Conservation (phyloP, 129 eudicot species). For the Mikania micrantha region DNA sequence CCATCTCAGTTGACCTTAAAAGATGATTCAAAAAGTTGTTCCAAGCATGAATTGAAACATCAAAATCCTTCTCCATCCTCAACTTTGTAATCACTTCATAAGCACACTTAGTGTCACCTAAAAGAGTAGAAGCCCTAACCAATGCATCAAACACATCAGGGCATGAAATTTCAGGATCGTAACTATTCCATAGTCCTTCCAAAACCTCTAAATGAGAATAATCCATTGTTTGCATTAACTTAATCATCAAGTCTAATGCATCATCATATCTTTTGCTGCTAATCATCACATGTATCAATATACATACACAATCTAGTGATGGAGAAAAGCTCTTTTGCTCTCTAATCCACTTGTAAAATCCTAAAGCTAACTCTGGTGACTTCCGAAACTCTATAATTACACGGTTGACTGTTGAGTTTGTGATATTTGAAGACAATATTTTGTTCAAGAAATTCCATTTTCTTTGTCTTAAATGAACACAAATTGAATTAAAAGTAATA, state of each 20-base stretch:
- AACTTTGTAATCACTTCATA: slow-evolving; percentile 46
- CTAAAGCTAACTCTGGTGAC: slow-evolving; percentile 48
- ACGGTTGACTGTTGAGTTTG: slow-evolving; percentile 39
- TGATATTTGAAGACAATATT: slow-evolving; percentile 26
- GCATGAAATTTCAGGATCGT: slow-evolving; percentile 11
- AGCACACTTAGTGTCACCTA: slow-evolving; percentile 41
- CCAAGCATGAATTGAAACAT: slow-evolving; percentile 71
- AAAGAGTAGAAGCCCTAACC: slow-evolving; percentile 54
- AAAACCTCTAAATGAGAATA: slow-evolving; percentile 46
- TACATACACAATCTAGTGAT: slow-evolving; percentile 30
- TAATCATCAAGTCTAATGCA: slow-evolving; percentile 34
- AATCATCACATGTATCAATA: slow-evolving; percentile 39
- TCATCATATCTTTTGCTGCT: slow-evolving; percentile 40
- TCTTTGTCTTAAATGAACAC: slow-evolving; percentile 49
- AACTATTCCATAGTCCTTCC: slow-evolving; percentile 35
- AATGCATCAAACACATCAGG: slow-evolving; percentile 50
- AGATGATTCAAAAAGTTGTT: slow-evolving; percentile 53
- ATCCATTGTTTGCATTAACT: slow-evolving; percentile 39
- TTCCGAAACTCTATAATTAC: slow-evolving; percentile 43
- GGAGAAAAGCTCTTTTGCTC: slow-evolving; percentile 11
- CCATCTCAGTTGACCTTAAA: slow-evolving; percentile 28
- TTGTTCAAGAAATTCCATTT: slow-evolving; percentile 46
- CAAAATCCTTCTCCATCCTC: slow-evolving; percentile 30
- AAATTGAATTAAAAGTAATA: slow-evolving; percentile 41
- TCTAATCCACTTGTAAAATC: slow-evolving; percentile 36